Conservation (phyloP, 2,329 filamentous ascomycete genomes). For the Fusarium nanum region DNA sequence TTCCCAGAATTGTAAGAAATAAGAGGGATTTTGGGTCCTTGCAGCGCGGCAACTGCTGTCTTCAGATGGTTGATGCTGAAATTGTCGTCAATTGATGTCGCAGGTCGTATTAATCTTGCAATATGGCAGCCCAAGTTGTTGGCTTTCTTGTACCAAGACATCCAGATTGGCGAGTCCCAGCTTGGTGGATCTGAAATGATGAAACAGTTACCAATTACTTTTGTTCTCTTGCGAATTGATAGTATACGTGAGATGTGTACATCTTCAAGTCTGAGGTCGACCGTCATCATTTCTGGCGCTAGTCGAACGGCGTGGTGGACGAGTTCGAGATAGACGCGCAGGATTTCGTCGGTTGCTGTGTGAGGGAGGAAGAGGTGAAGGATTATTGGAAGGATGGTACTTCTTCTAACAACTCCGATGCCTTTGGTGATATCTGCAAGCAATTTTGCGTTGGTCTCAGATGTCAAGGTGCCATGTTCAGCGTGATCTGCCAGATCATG, state of each 20-base stretch:
- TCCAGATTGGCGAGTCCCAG: slow-evolving; percentile 69
- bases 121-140: slow-evolving; percentile 69
- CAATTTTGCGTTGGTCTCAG: slow-evolving; percentile 46
- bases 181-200: slow-evolving; percentile 55
- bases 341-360: slow-evolving; percentile 34
- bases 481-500: slow-evolving; percentile 31
- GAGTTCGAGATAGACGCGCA: slow-evolving; percentile 64
- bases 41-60: slow-evolving; percentile 58
- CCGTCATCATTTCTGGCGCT: slow-evolving; percentile 70
- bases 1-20: slow-evolving; percentile 74
- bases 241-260: slow-evolving; percentile 63
- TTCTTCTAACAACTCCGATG: slow-evolving; percentile 70
- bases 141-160: slow-evolving; percentile 68
- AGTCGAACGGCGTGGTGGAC: slow-evolving; percentile 70
- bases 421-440: slow-evolving; percentile 66
- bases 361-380: slow-evolving; percentile 59
- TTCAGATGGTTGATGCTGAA: slow-evolving; percentile 68
- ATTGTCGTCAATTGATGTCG: slow-evolving; percentile 69
- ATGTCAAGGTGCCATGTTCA: slow-evolving; percentile 30
- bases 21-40: slow-evolving; percentile 61
- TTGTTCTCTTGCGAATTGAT: slow-evolving; percentile 64
- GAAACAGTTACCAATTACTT: slow-evolving; percentile 70
- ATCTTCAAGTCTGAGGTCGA: slow-evolving; percentile 70
- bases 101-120: slow-evolving; percentile 70
- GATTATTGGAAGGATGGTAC: slow-evolving; percentile 70